Base-by-base conservation (phyloP, 2,329 filamentous ascomycete genomes). In the Fonsecaea pedrosoi region DNA sequence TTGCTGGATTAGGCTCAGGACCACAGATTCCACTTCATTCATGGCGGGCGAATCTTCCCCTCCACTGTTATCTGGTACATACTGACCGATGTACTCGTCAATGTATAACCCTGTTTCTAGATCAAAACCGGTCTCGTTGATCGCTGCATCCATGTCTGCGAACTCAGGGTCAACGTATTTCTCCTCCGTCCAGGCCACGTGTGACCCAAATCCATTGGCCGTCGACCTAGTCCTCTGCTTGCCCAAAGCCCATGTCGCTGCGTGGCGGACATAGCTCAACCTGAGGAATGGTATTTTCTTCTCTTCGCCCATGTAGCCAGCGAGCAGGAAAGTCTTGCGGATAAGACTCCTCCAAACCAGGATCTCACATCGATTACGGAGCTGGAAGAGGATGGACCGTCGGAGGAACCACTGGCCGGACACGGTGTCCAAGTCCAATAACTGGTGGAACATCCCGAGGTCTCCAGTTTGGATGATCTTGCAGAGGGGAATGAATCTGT, bases 311-410 rank as follows among this genome's bases (percentile, higher is more conserved):
- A 68, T 87, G n/a, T 88, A 85, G 69, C 94, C 95, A 15, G 87
- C 91, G 12, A 95, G 82, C 9, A 94, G 80, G 77, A 96, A 97
- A 0, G 89, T 87, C 71, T 89, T 90, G 35, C 93, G 87, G 18
- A 90, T 87, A 6, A 98, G 84, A 1, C 90, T 91, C 13, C 94
- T 88, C 92, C 92, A 97, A 12, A 96, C 86, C 2, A 96, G 82
- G 0, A 92, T 87, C 64, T 95, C 90, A 65, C 94, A 89, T 60
- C 92, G 87, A 74, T 92, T 91, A 2, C 88, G 85, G 10, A 97
- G 82, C 13, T 90, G 88, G 5, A 96, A 84, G 25, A 96, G 85
- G 32, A 97, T 84, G 1, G 91, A 89, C 75, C 89, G 90, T 45
- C 86, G 84, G 34, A 92, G 86, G 66, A 97, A 89, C 89, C 92